Percentiles rank a stretch among this genome's conserved stretches.
Evolutionary conservation across 164 flowering plant species (phyloP).

Genomic region (Berberis vulgaris): DNA sequence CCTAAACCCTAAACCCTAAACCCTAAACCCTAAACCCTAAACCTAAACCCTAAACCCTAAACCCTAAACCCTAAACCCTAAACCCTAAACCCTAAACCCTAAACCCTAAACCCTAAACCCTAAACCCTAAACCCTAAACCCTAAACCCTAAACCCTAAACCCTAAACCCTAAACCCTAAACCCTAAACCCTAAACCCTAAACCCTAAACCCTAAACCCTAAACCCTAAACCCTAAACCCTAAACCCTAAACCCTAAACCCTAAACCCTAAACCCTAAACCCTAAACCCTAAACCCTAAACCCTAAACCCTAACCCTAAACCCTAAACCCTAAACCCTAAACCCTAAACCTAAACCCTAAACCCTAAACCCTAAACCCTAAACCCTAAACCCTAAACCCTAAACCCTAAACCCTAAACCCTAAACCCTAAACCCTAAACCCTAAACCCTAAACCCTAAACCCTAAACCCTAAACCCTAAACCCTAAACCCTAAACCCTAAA

Average conservation of each 20-base stretch:
- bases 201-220: slow-evolving; percentile 12
- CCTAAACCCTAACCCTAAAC: too few species aligned
- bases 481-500: too few species aligned
- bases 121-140: slow-evolving; percentile 12
- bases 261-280: too few species aligned
- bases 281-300: too few species aligned
- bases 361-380: too few species aligned
- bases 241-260: slow-evolving; percentile 8
- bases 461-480: too few species aligned
- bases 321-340: too few species aligned
- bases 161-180: slow-evolving; percentile 13
- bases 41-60: slow-evolving; percentile 13
- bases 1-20: slow-evolving; percentile 13
- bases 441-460: too few species aligned
- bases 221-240: slow-evolving; percentile 10
- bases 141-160: slow-evolving; percentile 8
- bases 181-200: slow-evolving; percentile 12
- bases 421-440: too few species aligned
- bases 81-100: slow-evolving; percentile 16
- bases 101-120: slow-evolving; percentile 16
- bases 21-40: slow-evolving; percentile 16
- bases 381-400: too few species aligned
- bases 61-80: slow-evolving; percentile 15
- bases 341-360: too few species aligned
- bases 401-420: too few species aligned